Evolutionary conservation across 1,284 basidiomycete species (phyloP).

Genomic region (Trichosporon inkin): DNA sequence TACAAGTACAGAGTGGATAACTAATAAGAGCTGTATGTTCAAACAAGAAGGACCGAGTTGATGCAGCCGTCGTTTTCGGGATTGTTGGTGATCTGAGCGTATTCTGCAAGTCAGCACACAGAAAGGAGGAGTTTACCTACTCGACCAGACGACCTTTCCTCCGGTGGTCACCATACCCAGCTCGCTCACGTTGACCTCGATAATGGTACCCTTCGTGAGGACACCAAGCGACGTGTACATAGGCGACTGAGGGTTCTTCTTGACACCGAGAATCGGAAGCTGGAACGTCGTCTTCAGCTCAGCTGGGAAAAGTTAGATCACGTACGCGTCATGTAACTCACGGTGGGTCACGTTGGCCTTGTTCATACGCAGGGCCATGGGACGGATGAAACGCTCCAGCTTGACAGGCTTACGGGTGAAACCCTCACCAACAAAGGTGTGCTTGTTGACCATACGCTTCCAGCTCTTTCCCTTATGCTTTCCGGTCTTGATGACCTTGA

Average conservation of each 20-base stretch:
- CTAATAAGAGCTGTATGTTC: slow-evolving; percentile 14
- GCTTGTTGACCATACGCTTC: slow-evolving; percentile 99
- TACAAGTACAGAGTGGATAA: slow-evolving; percentile 3
- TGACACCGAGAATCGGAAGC: slow-evolving; percentile 94
- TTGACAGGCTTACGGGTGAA: slow-evolving; percentile 99
- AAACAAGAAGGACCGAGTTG: slow-evolving; percentile 71
- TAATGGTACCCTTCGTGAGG: slow-evolving; percentile 95
- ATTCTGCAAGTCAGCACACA: slow-evolving; percentile 66
- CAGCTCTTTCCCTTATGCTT: slow-evolving; percentile 95
- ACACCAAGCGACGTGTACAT: slow-evolving; percentile 89
- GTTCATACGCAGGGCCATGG: slow-evolving; percentile 95
- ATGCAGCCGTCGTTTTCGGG: slow-evolving; percentile 96
- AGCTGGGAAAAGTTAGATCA: slow-evolving; percentile 55
- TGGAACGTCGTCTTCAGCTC: slow-evolving; percentile 99
- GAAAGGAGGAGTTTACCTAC: slow-evolving; percentile 46
- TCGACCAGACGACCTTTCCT: slow-evolving; percentile 75
- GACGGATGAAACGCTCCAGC: slow-evolving; percentile 96
- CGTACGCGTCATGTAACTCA: slow-evolving; percentile 53
- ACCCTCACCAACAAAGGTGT: slow-evolving; percentile 95
- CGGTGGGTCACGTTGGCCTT: slow-evolving; percentile 99
- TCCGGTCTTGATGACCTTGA: slow-evolving; percentile 98
- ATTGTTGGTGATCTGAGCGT: slow-evolving; percentile 95
- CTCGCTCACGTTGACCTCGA: slow-evolving; percentile 97
- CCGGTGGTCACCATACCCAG: slow-evolving; percentile 98
- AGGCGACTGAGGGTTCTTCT: slow-evolving; percentile 99